A percentile compares a stretch with the other conserved stretches of the same genome.
These are phyloP conservation scores for Bipolaris gigantea DNA, from an alignment of 2,329 filamentous ascomycete species.

Conservation along the genomic window DNA sequence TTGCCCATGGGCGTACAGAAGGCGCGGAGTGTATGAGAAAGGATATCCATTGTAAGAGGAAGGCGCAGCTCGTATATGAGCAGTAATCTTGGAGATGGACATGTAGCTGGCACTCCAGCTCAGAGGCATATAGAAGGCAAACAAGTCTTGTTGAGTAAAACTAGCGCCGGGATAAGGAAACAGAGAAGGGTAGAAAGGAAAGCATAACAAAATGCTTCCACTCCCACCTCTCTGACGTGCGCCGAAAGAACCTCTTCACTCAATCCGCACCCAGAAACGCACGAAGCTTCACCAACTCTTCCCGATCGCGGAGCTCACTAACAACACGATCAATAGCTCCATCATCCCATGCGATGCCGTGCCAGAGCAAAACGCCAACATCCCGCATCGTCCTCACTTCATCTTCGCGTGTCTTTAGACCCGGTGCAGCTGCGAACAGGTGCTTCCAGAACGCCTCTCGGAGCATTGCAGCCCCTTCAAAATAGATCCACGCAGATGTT, in stretches of 20 bases:
- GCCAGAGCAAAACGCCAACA: slow-evolving; percentile 64
- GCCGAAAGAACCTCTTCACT: not conserved
- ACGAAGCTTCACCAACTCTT: slow-evolving; percentile 58
- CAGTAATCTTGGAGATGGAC: not conserved
- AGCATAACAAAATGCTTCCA: not conserved
- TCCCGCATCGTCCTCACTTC: slow-evolving; percentile 51
- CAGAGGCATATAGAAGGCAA: not conserved
- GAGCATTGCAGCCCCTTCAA: slow-evolving; percentile 48
- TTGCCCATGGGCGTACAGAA: slow-evolving; percentile 19
- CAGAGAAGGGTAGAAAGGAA: not conserved
- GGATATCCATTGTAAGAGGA: slow-evolving; percentile 6
- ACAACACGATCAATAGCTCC: slow-evolving; percentile 62
- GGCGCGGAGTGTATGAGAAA: slow-evolving; percentile 16
- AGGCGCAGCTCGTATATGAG: slow-evolving; percentile 4
- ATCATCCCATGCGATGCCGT: slow-evolving; percentile 65
- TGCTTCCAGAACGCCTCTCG: slow-evolving; percentile 56
- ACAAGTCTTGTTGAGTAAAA: not conserved
- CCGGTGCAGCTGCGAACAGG: slow-evolving; percentile 43
- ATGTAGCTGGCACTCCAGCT: not conserved
- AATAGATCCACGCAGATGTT: slow-evolving; percentile 44
- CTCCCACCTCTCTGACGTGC: not conserved
- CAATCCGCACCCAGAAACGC: slow-evolving; percentile 34
- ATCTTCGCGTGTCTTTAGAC: slow-evolving; percentile 38
- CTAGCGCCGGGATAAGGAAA: not conserved
- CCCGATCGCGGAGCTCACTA: slow-evolving; percentile 53